Conservation (phyloP, 345 rosid species). For the Sonneratia alba region DNA sequence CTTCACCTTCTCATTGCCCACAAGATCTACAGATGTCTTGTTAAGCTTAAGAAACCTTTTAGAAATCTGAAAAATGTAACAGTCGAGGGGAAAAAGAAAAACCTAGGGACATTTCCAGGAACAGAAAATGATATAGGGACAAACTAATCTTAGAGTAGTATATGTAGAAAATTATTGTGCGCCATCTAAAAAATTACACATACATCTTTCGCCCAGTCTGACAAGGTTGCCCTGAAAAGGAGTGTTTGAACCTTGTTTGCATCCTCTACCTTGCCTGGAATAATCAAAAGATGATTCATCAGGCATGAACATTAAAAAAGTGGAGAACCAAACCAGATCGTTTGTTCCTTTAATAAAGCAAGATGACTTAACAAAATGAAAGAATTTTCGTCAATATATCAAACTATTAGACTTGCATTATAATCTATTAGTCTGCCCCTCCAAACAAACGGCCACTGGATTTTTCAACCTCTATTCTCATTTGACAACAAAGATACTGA, state of each 20-base stretch:
- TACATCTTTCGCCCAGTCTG: too few relatives aligned
- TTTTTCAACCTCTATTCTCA: neutral
- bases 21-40: conserved; percentile 88
- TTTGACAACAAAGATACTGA: neutral
- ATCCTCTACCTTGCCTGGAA: too few relatives aligned
- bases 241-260: too few relatives aligned
- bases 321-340: too few relatives aligned
- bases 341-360: too few relatives aligned
- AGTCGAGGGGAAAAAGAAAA: conserved; percentile 10
- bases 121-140: neutral
- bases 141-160: neutral
- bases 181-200: conserved; percentile 15
- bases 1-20: conserved; percentile 96
- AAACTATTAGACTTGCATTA: too few relatives aligned
- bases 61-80: conserved; percentile 39
- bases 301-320: too few relatives aligned
- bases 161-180: neutral
- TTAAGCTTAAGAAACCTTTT: conserved; percentile 57
- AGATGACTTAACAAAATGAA: too few relatives aligned
- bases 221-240: too few relatives aligned
- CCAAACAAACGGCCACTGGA: neutral
- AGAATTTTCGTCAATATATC: too few relatives aligned
- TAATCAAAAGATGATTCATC: too few relatives aligned
- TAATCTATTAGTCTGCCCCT: too few relatives aligned
- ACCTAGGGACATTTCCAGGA: conserved; percentile 8